These are phyloP conservation scores for Coemansia sp. DNA, from an alignment of 192 early-diverging fungal genomes.

Conservation along the genomic window DNA sequence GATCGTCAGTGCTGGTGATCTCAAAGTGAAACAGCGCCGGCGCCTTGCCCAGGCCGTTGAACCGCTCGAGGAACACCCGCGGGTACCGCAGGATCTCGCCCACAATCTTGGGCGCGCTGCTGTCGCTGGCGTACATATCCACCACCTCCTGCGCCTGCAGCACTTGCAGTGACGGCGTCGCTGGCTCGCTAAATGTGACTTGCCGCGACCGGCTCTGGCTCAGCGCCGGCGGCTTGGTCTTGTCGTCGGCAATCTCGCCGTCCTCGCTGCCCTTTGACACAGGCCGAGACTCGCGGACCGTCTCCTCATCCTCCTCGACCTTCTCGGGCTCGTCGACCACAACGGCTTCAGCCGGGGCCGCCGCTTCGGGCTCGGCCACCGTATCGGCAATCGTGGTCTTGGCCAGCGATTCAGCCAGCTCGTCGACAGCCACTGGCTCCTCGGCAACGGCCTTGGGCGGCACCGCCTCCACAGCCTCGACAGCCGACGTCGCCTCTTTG, in stretches of 20 bases:
- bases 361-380: not conserved
- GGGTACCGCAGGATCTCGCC: slow-evolving; percentile 67
- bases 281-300: not conserved
- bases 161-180: slow-evolving; percentile 38
- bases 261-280: slow-evolving; percentile 15
- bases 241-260: slow-evolving; percentile 25
- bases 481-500: too few species aligned
- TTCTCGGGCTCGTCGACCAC: slow-evolving; percentile 22
- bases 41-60: slow-evolving; percentile 61
- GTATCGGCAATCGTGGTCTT: slow-evolving; percentile 12
- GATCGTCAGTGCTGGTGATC: slow-evolving; percentile 45
- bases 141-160: slow-evolving; percentile 40
- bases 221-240: slow-evolving; percentile 9
- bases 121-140: slow-evolving; percentile 53
- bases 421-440: slow-evolving; percentile 14
- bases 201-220: slow-evolving; percentile 41
- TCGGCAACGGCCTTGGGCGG: slow-evolving; percentile 15
- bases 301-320: slow-evolving; percentile 15
- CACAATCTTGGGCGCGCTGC: slow-evolving; percentile 42
- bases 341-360: not conserved
- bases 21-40: slow-evolving; percentile 56
- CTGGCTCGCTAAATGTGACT: slow-evolving; percentile 47
- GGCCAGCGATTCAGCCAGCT: slow-evolving; percentile 18
- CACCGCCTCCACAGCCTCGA: slow-evolving; percentile 3
- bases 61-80: slow-evolving; percentile 75